These are phyloP conservation scores for Mycena vulgaris DNA, from an alignment of 768 basidiomycete genomes.

Conservation along the genomic window DNA sequence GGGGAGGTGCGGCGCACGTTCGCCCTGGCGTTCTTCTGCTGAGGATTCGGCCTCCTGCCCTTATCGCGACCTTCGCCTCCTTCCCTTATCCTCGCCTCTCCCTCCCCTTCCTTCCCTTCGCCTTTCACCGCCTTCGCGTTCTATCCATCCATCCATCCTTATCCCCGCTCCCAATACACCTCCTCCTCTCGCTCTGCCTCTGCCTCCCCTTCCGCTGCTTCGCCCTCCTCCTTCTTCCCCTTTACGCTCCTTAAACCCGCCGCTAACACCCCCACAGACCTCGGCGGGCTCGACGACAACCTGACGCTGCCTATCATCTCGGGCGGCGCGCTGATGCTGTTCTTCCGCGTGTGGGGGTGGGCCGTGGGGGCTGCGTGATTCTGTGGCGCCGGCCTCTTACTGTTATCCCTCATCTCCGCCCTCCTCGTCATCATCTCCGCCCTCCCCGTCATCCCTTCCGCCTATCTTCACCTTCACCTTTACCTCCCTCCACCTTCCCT, in stretches of 20 bases:
- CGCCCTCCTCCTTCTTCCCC: background rate
- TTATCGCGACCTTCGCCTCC: background rate
- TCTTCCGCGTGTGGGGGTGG: conserved; percentile 62
- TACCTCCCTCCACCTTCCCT: too few relatives aligned
- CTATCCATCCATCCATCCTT: background rate
- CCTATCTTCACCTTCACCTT: too few relatives aligned
- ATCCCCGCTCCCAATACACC: background rate
- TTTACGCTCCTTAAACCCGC: background rate
- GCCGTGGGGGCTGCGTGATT: conserved; percentile 51
- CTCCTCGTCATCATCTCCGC: too few relatives aligned
- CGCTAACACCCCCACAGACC: conserved; percentile 62
- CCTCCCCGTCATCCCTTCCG: too few relatives aligned
- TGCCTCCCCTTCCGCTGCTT: background rate
- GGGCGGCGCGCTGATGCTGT: conserved; percentile 62
- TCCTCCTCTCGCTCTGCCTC: background rate
- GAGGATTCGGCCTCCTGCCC: too few relatives aligned
- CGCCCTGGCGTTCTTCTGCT: too few relatives aligned
- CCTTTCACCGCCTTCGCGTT: background rate
- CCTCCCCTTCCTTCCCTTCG: too few relatives aligned
- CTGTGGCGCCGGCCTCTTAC: too few relatives aligned
- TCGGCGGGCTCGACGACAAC: conserved; percentile 91
- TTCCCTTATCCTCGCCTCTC: background rate
- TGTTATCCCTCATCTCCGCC: too few relatives aligned
- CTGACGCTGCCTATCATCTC: conserved; percentile 91
- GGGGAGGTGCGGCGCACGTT: too few relatives aligned